Base-by-base conservation (phyloP, 352 stramenopile genomes). In the Phytophthora fragariae region DNA sequence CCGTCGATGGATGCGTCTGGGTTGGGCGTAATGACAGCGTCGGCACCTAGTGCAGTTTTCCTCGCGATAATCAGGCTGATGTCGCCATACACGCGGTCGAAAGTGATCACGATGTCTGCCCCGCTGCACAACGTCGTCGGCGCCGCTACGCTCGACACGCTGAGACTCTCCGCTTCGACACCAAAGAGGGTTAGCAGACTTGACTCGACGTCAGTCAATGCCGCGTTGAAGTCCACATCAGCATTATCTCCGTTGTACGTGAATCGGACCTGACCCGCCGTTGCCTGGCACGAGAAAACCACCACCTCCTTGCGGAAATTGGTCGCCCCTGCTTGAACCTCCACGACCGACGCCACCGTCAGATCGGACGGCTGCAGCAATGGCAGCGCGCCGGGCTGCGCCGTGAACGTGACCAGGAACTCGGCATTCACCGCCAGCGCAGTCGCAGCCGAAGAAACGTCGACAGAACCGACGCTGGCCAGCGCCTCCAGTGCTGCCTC, bases 271-370 rank as follows among this genome's bases (percentile, higher is more conserved):
- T 37, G 67, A 0, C 79, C 82, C 1, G 70, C 50, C 0, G 65
- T 74, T 5, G 82, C 84, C 2, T 72, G 33, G 56, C 86, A 92
- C 17, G 71, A 75, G 57, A 94, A 90, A 10, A 92, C 81, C 1
- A 86, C 37, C 24, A 90, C 71, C 62, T 92, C 83, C 65, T 94
- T 94, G 12, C 83, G 82, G 61, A 85, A 94, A 35, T 84, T 92
- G 6, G 86, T 88, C 41, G 61, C 72, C 0, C 88, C 88, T 4
- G 56, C 47, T 19, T 70, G 69, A 0, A 58, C 61, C 61, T 83
- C 73, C 0, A 58, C 59, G 17, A 92, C 62, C 5, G 72, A 81
- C 2, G 78, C 79, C 0, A 72, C 63, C 1, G 8, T n/a, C n/a
- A 14, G 11, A 54, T 27, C 33, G 75, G 5, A 72, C 44, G 6